Percentiles rank a stretch among this genome's conserved stretches.
Conservation (phyloP, 2,329 filamentous ascomycete genomes). For the Sporothrix pseudoabietina region DNA sequence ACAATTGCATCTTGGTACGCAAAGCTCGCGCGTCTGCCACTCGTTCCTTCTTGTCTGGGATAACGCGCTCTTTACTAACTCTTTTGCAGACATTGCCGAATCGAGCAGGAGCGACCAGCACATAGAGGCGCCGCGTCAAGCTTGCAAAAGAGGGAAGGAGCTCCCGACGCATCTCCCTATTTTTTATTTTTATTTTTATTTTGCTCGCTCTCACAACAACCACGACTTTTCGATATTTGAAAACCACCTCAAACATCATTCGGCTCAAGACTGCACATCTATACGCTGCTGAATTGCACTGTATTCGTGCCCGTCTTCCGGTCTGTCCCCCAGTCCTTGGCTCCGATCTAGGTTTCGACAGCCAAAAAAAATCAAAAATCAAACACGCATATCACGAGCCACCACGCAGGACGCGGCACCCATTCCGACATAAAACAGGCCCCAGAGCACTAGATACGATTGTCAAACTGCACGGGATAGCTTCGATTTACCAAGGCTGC, state of each 20-base stretch:
- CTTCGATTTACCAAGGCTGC: not conserved
- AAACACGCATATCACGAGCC: slow-evolving; percentile 20
- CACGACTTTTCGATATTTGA: not conserved
- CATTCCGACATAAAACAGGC: not conserved
- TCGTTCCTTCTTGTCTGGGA: not conserved
- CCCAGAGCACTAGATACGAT: not conserved
- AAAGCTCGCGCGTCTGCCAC: not conserved
- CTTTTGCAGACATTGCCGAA: slow-evolving; percentile 21
- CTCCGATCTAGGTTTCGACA: not conserved
- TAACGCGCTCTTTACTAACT: slow-evolving; percentile 22
- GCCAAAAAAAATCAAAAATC: not conserved
- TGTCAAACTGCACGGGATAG: not conserved
- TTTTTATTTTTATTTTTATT: slow-evolving; percentile 14
- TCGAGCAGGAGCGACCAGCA: slow-evolving; percentile 4
- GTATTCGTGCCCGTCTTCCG: not conserved
- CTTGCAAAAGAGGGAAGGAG: slow-evolving; percentile 21
- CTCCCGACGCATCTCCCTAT: slow-evolving; percentile 3
- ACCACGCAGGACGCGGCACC: not conserved
- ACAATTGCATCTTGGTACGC: not conserved
- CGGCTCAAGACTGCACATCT: not conserved
- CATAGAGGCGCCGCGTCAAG: slow-evolving; percentile 12
- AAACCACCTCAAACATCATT: not conserved
- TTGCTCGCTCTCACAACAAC: slow-evolving; percentile 8
- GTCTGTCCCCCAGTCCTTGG: not conserved
- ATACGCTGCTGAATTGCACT: not conserved